Conservation (phyloP, 177 flowering plant genomes). For the Tripterygium wilfordii region DNA sequence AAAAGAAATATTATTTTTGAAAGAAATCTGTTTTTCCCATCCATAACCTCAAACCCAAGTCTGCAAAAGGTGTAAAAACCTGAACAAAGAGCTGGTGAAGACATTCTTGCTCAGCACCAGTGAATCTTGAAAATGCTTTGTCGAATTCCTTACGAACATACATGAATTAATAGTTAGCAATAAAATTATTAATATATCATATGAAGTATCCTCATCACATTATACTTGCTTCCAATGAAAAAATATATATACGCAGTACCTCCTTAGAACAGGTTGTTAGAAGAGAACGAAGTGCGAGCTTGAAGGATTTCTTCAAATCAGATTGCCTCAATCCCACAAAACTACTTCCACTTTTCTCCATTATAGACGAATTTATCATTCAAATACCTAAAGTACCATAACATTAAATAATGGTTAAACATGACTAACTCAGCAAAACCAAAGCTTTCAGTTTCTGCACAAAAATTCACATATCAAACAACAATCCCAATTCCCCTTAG, state of each 20-base stretch:
- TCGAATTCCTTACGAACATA: conserved; percentile 30
- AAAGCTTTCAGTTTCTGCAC: too few species aligned
- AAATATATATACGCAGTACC: too few species aligned
- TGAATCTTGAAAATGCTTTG: conserved; percentile 34
- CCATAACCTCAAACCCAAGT: background rate
- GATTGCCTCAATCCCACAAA: conserved; percentile 28
- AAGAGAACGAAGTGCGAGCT: conserved; percentile 38
- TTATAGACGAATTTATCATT: conserved; percentile 8
- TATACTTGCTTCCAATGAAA: background rate
- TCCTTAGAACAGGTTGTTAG: conserved; percentile 50
- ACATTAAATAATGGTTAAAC: too few species aligned
- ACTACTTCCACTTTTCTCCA: conserved; percentile 18
- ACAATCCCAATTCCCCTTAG: too few species aligned
- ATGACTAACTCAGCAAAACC: too few species aligned
- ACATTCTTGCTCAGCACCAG: conserved; percentile 26
- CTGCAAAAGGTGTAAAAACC: conserved; percentile 14
- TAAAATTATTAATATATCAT: background rate
- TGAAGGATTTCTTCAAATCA: conserved; percentile 48
- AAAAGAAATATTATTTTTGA: background rate
- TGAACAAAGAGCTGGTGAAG: conserved; percentile 38
- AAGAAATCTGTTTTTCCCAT: background rate
- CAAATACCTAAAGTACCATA: too few species aligned
- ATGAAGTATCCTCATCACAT: background rate
- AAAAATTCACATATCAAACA: too few species aligned
- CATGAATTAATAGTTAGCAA: background rate